A percentile compares a stretch with the other conserved stretches of the same genome.
Evolutionary conservation across 345 rosid species (phyloP).

Genomic region (Lepidium didymum): DNA sequence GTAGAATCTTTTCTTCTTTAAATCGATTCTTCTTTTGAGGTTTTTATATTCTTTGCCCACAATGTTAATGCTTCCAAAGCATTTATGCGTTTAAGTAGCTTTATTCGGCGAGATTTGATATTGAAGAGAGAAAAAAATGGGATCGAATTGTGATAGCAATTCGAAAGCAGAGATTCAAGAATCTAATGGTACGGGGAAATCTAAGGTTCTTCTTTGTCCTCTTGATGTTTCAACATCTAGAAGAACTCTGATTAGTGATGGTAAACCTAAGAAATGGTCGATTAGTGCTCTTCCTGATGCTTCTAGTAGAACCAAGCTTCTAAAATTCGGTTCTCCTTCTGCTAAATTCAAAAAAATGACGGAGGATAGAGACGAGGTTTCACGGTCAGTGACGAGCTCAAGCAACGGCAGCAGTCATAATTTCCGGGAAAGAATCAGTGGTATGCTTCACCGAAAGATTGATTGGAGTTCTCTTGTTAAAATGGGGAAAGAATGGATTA

Average conservation of each 20-base stretch:
- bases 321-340: constrained; percentile 64
- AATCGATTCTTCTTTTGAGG: not conserved
- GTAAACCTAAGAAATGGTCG: constrained; percentile 26
- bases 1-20: constrained; percentile 2
- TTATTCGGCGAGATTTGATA: not conserved
- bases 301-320: constrained; percentile 38
- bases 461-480: constrained; percentile 52
- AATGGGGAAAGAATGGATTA: constrained; percentile 68
- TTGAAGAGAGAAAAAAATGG: constrained; percentile 32
- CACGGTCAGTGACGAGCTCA: constrained; percentile 50
- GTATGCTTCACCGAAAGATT: constrained; percentile 48
- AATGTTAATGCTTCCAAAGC: constrained; percentile 17
- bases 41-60: constrained; percentile 22
- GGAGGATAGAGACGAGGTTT: constrained; percentile 52
- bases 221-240: constrained; percentile 40
- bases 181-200: constrained; percentile 23
- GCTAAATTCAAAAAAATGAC: constrained; percentile 60
- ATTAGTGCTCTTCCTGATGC: constrained; percentile 15
- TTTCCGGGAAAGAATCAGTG: constrained; percentile 52
- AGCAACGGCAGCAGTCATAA: constrained; percentile 28
- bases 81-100: constrained; percentile 11
- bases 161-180: constrained; percentile 39
- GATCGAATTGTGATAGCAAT: constrained; percentile 34
- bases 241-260: constrained; percentile 35
- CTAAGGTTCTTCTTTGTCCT: constrained; percentile 29